Base-by-base conservation (phyloP, 2,329 filamentous ascomycete genomes). In the Penicillium sp. region DNA sequence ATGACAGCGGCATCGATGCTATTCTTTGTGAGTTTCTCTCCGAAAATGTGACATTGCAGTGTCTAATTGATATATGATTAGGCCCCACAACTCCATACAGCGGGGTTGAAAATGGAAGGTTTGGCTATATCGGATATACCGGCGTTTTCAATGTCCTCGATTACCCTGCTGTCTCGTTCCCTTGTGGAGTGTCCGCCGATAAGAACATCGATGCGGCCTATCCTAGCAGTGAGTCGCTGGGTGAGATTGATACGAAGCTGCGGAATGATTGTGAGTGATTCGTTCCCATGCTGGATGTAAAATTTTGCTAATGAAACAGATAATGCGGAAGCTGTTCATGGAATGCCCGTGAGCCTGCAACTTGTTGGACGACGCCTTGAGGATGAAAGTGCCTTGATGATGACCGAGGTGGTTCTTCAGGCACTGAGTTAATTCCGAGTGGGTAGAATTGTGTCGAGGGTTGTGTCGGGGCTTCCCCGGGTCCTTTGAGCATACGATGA, bases 301-400 rank as follows among this genome's bases (percentile, higher is more conserved):
- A 23, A 13, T 5, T 12, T 37, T 4, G 13, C 20, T 5, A 7
- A 7, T 23, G 21, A 3, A 7, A 12, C 23, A 37, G 34, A 37
- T 7, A 37, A 37, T 37, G 18, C 34, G 20, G 34, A 37, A 18
- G 5, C 18, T 6, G 44, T 62, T 1, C 46, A 63, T 29, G 59
- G 55, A 10, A 58, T 62, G 40, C 65, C 67, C 1, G 66, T 70
- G 2, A 63, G 53, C 17, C 42, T 71, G 40, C 68, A 71, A 40
- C 47, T 69, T 9, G 64, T 68, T 4, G 66, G 64, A 2, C 57
- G 59, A 5, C 56, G 65, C 23, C 57, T 69, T 0, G 67, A 70
- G 51, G 68, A 70, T 40, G 68, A 70, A 54, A 68, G 64, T 42
- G 61, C 66, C 1, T 46, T 76, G 26, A 70, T 74, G 44, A 71